Evolutionary conservation across 1,284 basidiomycete species (phyloP).

Genomic region (Cutaneotrichosporon curvatum): DNA sequence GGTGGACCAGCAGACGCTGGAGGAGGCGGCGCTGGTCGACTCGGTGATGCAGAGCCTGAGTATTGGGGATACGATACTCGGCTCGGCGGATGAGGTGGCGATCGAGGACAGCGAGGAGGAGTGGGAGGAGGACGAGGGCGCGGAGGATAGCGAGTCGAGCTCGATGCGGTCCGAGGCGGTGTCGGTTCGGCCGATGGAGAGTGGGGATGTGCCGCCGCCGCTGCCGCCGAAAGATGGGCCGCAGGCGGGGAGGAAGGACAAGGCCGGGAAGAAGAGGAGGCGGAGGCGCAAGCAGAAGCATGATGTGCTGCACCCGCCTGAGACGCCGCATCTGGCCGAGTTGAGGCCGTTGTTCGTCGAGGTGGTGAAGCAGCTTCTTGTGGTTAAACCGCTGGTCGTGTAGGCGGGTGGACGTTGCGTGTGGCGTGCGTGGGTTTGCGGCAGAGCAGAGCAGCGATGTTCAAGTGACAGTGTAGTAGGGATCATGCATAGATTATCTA

Average conservation of each 20-base stretch:
- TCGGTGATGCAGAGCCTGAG: constrained; percentile 69
- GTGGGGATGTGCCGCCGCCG: constrained; percentile 3
- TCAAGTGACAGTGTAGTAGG: not conserved
- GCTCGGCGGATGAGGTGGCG: constrained; percentile 69
- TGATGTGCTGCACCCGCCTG: constrained; percentile 60
- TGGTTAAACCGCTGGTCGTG: constrained; percentile 17
- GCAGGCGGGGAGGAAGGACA: not conserved
- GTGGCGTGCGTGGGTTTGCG: no score
- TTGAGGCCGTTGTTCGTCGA: constrained; percentile 81
- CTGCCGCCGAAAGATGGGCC: constrained; percentile 4
- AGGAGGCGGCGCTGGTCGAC: constrained; percentile 68
- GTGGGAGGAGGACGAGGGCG: constrained; percentile 36
- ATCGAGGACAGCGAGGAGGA: constrained; percentile 64
- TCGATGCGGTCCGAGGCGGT: not conserved
- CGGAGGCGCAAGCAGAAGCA: constrained; percentile 9
- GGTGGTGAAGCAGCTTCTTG: constrained; percentile 51
- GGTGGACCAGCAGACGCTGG: constrained; percentile 58
- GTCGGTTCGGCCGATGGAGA: not conserved
- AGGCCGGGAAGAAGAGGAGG: constrained; percentile 8
- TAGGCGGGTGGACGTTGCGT: no score
- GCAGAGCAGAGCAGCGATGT: no score
- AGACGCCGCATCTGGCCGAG: constrained; percentile 65
- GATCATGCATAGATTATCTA: constrained; percentile 13
- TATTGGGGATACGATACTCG: constrained; percentile 67
- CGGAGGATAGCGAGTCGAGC: not conserved